Percentiles rank a stretch among this genome's conserved stretches.
Evolutionary conservation across 805 yeast genomes (phyloP).

Genomic region (Candida ficus): DNA sequence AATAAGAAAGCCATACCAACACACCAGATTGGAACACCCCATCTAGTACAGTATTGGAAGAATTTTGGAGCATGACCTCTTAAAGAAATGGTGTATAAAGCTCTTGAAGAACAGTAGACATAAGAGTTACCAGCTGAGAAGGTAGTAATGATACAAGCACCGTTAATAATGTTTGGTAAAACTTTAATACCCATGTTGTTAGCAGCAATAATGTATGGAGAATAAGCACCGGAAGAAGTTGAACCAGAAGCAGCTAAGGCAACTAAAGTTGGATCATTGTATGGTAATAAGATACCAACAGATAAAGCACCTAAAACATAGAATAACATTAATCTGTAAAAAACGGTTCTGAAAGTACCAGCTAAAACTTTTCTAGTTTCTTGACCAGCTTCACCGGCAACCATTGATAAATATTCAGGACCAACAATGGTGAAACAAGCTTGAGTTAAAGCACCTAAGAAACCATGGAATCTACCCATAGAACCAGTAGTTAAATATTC

Average conservation of each 20-base stretch:
- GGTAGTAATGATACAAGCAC: slow-evolving; percentile 48
- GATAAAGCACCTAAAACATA: slow-evolving; percentile 61
- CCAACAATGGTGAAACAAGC: slow-evolving; percentile 78
- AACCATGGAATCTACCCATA: slow-evolving; percentile 64
- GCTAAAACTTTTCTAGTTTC: slow-evolving; percentile 68
- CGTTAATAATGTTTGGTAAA: slow-evolving; percentile 46
- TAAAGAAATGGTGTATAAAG: slow-evolving; percentile 47
- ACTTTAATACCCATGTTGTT: slow-evolving; percentile 46
- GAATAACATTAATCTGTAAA: slow-evolving; percentile 52
- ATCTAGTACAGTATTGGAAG: slow-evolving; percentile 51
- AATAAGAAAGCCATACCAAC: slow-evolving; percentile 49
- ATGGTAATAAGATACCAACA: slow-evolving; percentile 62
- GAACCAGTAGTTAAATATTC: slow-evolving; percentile 52
- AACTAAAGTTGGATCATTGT: slow-evolving; percentile 47
- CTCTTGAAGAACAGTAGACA: slow-evolving; percentile 52
- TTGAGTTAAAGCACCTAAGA: slow-evolving; percentile 57
- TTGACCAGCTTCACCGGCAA: slow-evolving; percentile 70
- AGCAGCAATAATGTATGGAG: slow-evolving; percentile 53
- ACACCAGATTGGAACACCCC: slow-evolving; percentile 69
- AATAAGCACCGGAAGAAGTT: slow-evolving; percentile 39
- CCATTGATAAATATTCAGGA: slow-evolving; percentile 76
- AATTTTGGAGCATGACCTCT: slow-evolving; percentile 57
- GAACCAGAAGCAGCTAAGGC: slow-evolving; percentile 37
- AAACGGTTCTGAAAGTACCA: slow-evolving; percentile 65
- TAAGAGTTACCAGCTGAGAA: slow-evolving; percentile 52